Evolutionary conservation across 352 stramenopile genomes (phyloP), one percentile per base, ranked within the genome.

Genomic region (Elongisporangium prolatum): DNA sequence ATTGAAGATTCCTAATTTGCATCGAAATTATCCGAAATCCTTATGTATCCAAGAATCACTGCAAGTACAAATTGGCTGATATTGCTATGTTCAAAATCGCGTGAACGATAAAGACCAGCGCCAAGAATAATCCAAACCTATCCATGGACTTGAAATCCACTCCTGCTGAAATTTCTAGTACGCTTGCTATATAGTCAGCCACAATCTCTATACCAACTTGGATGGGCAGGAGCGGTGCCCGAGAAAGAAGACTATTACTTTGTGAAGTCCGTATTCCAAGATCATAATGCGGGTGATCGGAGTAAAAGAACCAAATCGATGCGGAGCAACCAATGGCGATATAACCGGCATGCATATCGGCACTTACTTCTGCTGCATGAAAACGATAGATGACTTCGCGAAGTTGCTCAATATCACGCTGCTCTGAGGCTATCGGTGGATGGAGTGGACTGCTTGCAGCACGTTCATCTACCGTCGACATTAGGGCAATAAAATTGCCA

Each of bases 271-370:
- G 14, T 13, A 18, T 5, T 11, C n/a, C 37, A 34, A 61, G 38
- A 18, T 57, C 25, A 50, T 74, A 82, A 21, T 74, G 65, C 9
- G 73, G 68, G 48, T 82, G 68, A 3, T 52, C 59, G 20, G 56
- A 60, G 47, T 59, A 73, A n/a, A 79, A 71, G 16, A 59, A 65
- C 10, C 72, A 20, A 20, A 82, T 64, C 0, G 60, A 61, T 2
- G 54, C 54, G 6, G 60, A 77, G 24, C 67, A 69, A 0, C 67
- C 63, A 37, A 77, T 79, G 0, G 71, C 63, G 11, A 83, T 78
- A 57, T 83, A 83, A 51, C 80, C 69, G 22, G 65, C 71, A 4
- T 64, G 63, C 60, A 74, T 77, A 57, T 74, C 64, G 0, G 66
- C 66, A 21, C 69, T 69, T 16, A 65, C 4, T 50, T 77, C 69